A percentile compares a stretch with the other conserved stretches of the same genome.
These are phyloP conservation scores for Dianthus caryophyllus DNA, from an alignment of 148 eudicot species.

Conservation along the genomic window DNA sequence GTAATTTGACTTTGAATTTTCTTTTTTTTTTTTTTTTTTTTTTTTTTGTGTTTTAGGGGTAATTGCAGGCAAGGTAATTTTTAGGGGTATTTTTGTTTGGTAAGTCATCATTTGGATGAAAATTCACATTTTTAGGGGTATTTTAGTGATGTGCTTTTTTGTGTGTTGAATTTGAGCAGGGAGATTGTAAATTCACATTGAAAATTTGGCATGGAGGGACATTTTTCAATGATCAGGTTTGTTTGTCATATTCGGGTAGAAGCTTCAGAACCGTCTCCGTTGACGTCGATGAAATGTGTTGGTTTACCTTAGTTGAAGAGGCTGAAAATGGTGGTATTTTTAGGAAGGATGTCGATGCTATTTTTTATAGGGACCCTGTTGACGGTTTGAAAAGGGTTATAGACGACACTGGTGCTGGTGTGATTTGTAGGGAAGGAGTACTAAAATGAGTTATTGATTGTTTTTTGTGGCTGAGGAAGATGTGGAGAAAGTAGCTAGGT, in stretches of 20 bases:
- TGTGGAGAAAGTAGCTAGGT: neutral
- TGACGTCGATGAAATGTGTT: neutral
- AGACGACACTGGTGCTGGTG: neutral
- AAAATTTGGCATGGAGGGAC: neutral
- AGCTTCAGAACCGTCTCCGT: neutral
- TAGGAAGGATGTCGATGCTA: neutral
- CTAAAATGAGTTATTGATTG: neutral
- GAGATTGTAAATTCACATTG: neutral
- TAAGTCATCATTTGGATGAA: too few species aligned
- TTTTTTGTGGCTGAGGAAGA: neutral
- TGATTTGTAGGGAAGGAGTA: neutral
- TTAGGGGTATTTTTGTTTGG: too few species aligned
- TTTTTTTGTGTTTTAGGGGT: too few species aligned
- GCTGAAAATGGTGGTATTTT: neutral
- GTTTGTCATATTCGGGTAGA: neutral
- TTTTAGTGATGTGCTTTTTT: too few species aligned
- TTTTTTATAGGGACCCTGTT: neutral
- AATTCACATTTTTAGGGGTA: too few species aligned
- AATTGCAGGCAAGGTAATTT: too few species aligned
- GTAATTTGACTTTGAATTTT: too few species aligned
- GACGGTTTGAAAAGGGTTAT: neutral
- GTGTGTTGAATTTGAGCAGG: too few species aligned
- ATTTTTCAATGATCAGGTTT: neutral
- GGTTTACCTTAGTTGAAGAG: neutral
- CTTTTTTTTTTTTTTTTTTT: too few species aligned